These are phyloP conservation scores for Pseudopithomyces maydicus DNA, from an alignment of 2,329 filamentous ascomycete genomes.

Conservation along the genomic window DNA sequence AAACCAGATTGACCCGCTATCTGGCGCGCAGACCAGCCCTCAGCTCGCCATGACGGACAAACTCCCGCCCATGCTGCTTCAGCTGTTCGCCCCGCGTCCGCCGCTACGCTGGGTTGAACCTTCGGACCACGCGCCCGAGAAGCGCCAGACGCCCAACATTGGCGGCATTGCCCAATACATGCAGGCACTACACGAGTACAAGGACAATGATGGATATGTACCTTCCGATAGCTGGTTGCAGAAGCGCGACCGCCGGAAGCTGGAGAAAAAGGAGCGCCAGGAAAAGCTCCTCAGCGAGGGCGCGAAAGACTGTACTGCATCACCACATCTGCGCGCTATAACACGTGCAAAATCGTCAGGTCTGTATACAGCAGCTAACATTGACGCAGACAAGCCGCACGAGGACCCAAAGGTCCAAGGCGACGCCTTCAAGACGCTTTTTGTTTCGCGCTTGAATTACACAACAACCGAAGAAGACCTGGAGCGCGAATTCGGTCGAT, in stretches of 20 bases:
- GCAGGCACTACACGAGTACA: conserved; percentile 74
- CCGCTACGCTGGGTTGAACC: conserved; percentile 88
- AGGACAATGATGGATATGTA: conserved; percentile 74
- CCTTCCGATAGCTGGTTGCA: conserved; percentile 95
- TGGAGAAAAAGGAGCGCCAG: conserved; percentile 74
- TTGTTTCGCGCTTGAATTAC: conserved; percentile 89
- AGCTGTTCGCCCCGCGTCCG: conserved; percentile 93
- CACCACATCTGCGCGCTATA: neutral
- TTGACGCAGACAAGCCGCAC: conserved; percentile 70
- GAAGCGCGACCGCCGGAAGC: conserved; percentile 79
- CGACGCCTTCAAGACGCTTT: conserved; percentile 93
- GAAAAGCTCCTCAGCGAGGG: conserved; percentile 68
- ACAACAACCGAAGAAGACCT: conserved; percentile 87
- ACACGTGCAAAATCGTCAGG: neutral
- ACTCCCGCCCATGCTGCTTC: conserved; percentile 87
- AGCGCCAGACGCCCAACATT: conserved; percentile 76
- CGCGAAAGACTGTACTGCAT: conserved; percentile 65
- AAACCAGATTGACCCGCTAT: conserved; percentile 37
- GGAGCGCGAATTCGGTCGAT: conserved; percentile 90
- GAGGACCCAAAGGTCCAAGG: conserved; percentile 89
- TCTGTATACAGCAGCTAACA: conserved; percentile 21
- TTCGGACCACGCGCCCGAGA: conserved; percentile 79
- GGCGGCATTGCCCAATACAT: conserved; percentile 77
- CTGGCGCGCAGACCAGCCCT: conserved; percentile 43
- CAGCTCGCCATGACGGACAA: conserved; percentile 82